A percentile compares a stretch with the other conserved stretches of the same genome.
Evolutionary conservation across 2,329 filamentous ascomycete genomes (phyloP).

Genomic region (Pestalotiopsis sp.): DNA sequence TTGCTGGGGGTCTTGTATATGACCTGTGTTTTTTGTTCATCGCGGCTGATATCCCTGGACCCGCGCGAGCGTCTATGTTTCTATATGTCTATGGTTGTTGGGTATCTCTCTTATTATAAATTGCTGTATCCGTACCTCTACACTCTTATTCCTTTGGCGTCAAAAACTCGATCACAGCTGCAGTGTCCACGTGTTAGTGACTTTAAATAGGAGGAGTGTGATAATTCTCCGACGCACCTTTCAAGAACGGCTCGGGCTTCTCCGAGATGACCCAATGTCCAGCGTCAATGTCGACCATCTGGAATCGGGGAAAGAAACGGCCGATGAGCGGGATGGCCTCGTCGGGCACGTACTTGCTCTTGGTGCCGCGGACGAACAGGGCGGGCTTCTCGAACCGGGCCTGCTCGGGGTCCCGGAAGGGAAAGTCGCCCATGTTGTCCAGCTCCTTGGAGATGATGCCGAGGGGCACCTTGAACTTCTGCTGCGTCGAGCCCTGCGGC

Average conservation of each 20-base stretch:
- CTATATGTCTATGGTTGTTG: constrained; percentile 11
- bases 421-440: constrained; percentile 82
- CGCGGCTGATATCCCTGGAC: constrained; percentile 5
- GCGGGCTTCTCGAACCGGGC: constrained; percentile 73
- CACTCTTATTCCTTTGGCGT: constrained; percentile 43
- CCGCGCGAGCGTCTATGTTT: constrained; percentile 14
- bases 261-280: constrained; percentile 93
- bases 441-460: constrained; percentile 67
- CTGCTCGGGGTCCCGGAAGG: constrained; percentile 72
- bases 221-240: constrained; percentile 51
- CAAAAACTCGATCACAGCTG: constrained; percentile 66
- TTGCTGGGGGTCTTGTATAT: background rate
- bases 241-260: constrained; percentile 75
- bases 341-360: constrained; percentile 78
- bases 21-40: constrained; percentile 1
- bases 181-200: constrained; percentile 4
- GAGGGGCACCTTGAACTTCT: constrained; percentile 80
- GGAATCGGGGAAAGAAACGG: constrained; percentile 78
- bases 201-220: background rate
- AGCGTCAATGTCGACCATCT: constrained; percentile 70
- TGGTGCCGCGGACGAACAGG: constrained; percentile 77
- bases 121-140: constrained; percentile 21
- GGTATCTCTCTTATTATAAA: constrained; percentile 15
- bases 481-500: constrained; percentile 46
- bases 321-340: constrained; percentile 79